Evolutionary conservation across 2,329 filamentous ascomycete genomes (phyloP).

Genomic region (Aspergillus fischeri): DNA sequence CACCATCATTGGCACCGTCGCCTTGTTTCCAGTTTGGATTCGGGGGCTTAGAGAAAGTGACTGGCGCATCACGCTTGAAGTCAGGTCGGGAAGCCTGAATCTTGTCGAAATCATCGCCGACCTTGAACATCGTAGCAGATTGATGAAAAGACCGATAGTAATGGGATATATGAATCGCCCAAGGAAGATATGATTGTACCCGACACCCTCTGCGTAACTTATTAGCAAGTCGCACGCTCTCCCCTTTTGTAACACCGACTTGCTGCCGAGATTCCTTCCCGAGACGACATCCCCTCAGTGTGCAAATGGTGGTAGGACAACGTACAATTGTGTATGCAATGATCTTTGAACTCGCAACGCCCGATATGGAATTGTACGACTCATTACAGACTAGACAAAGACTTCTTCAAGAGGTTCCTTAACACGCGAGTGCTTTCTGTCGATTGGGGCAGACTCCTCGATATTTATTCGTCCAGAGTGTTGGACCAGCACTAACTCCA

Average conservation of each 20-base stretch:
- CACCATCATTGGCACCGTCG: constrained; percentile 42
- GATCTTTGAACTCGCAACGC: not conserved
- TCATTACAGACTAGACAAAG: not conserved
- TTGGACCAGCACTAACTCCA: constrained; percentile 6
- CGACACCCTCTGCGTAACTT: not conserved
- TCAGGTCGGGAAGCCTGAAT: constrained; percentile 41
- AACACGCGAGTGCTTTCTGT: not conserved
- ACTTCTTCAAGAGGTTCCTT: not conserved
- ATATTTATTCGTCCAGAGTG: not conserved
- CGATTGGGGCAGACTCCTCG: not conserved
- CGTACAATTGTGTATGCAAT: not conserved
- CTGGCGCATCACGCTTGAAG: constrained; percentile 31
- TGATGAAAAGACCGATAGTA: constrained; percentile 15
- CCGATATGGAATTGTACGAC: not conserved
- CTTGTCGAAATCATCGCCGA: constrained; percentile 31
- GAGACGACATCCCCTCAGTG: not conserved
- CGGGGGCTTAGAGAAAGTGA: constrained; percentile 39
- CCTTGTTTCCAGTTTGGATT: constrained; percentile 42
- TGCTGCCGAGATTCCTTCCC: not conserved
- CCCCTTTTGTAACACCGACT: not conserved
- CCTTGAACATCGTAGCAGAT: constrained; percentile 23
- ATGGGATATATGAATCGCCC: not conserved
- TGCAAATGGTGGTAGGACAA: not conserved
- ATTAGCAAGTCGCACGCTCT: not conserved
- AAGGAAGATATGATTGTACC: not conserved